Percentiles rank a stretch among this genome's conserved stretches.
Evolutionary conservation across 768 basidiomycete genomes (phyloP).

Genomic region (Exsudoporus frostii): DNA sequence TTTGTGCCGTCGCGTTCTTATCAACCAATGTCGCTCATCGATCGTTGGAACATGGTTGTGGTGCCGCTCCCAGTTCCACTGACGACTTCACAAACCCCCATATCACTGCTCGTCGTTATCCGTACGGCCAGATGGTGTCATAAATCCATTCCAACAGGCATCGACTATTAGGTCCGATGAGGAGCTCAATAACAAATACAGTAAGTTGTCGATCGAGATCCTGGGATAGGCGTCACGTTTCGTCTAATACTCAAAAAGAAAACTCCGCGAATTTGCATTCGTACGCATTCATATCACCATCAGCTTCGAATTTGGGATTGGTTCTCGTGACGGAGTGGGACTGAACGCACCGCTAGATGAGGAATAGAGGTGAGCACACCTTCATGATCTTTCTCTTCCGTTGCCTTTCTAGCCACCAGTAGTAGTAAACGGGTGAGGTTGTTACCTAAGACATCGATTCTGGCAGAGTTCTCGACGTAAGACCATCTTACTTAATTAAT

Average conservation of each 20-base stretch:
- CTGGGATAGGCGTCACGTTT: background rate
- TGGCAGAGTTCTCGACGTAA: background rate
- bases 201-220: conserved; percentile 1
- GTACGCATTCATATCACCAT: background rate
- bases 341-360: background rate
- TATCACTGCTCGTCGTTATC: background rate
- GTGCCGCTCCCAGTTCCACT: no score
- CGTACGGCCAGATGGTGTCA: background rate
- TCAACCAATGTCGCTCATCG: background rate
- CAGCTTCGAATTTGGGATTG: background rate
- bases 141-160: background rate
- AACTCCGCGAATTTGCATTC: conserved; percentile 3
- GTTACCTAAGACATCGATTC: background rate
- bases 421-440: background rate
- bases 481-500: no score
- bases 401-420: background rate
- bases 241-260: background rate
- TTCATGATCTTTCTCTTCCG: background rate
- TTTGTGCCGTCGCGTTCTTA: background rate
- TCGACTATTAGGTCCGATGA: background rate
- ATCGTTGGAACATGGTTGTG: background rate
- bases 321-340: background rate
- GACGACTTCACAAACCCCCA: background rate
- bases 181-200: background rate
- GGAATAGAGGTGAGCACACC: background rate